A percentile compares a stretch with the other conserved stretches of the same genome.
Evolutionary conservation across 768 basidiomycete species (phyloP).

Genomic region (Suillus clintonianus): DNA sequence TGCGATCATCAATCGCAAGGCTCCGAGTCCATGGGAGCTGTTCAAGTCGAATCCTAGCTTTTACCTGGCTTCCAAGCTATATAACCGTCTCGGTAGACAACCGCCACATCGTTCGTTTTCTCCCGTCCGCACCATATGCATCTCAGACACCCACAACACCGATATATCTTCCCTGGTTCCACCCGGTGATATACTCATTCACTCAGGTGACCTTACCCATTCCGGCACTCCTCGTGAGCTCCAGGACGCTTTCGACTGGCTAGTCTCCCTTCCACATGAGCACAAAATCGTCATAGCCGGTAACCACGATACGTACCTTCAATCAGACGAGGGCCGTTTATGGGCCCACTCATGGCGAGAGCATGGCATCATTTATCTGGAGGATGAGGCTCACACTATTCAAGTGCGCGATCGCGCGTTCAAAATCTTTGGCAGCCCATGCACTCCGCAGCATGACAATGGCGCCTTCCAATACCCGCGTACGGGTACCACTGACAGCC

Average conservation of each 20-base stretch:
- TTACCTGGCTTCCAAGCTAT: background rate
- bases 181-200: constrained; percentile 42
- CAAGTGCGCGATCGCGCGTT: constrained; percentile 32
- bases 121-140: background rate
- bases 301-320: constrained; percentile 41
- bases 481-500: background rate
- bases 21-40: background rate
- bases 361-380: constrained; percentile 36
- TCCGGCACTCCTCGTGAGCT: constrained; percentile 37
- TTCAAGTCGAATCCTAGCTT: background rate
- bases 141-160: constrained; percentile 32
- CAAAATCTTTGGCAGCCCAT: constrained; percentile 40
- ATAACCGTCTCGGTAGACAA: background rate
- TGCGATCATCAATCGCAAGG: background rate
- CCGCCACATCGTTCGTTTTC: background rate
- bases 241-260: constrained; percentile 30
- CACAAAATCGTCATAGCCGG: constrained; percentile 46
- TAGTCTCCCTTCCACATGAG: constrained; percentile 34
- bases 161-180: constrained; percentile 32
- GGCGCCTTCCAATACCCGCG: constrained; percentile 40
- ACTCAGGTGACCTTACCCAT: constrained; percentile 42
- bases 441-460: constrained; percentile 37
- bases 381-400: constrained; percentile 31
- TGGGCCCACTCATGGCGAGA: constrained; percentile 20
- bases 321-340: constrained; percentile 15